Conservation (phyloP, 2,329 filamentous ascomycete genomes). For the Lecanosticta acicola region DNA sequence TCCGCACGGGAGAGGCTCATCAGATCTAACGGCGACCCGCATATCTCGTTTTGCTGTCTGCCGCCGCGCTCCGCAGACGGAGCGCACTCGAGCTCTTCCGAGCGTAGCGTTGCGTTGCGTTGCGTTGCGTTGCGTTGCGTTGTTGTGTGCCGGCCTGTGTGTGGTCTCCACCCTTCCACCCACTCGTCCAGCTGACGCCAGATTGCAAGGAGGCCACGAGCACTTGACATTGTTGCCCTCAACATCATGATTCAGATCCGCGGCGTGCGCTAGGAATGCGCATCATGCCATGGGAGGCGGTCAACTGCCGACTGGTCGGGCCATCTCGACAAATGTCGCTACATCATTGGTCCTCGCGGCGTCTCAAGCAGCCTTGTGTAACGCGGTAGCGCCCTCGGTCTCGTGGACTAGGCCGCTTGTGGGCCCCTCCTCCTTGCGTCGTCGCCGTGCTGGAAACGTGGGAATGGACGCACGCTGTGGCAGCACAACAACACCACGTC, state of each 20-base stretch:
- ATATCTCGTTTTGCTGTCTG: not conserved
- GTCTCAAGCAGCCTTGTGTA: not conserved
- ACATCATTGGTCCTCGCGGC: not conserved
- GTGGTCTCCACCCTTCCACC: too few relatives aligned
- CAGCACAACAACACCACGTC: not conserved
- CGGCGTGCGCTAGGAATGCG: not conserved
- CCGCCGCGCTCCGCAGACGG: not conserved
- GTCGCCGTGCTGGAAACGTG: not conserved
- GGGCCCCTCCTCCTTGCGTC: not conserved
- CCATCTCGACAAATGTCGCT: not conserved
- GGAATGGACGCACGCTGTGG: not conserved
- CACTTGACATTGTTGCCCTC: not conserved
- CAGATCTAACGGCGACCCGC: not conserved
- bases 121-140: conserved; percentile 3
- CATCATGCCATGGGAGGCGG: not conserved
- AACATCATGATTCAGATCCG: not conserved
- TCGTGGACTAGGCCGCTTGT: not conserved
- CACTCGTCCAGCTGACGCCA: too few relatives aligned
- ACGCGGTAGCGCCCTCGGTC: not conserved
- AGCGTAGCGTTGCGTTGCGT: not conserved
- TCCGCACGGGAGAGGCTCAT: not conserved
- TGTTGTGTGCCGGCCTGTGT: conserved; percentile 5
- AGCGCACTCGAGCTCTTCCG: too few relatives aligned
- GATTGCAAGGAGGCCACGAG: not conserved
- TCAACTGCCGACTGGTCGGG: not conserved